Evolutionary conservation across 2,329 filamentous ascomycete species (phyloP).

Genomic region (Sclerotinia sclerotiorum): DNA sequence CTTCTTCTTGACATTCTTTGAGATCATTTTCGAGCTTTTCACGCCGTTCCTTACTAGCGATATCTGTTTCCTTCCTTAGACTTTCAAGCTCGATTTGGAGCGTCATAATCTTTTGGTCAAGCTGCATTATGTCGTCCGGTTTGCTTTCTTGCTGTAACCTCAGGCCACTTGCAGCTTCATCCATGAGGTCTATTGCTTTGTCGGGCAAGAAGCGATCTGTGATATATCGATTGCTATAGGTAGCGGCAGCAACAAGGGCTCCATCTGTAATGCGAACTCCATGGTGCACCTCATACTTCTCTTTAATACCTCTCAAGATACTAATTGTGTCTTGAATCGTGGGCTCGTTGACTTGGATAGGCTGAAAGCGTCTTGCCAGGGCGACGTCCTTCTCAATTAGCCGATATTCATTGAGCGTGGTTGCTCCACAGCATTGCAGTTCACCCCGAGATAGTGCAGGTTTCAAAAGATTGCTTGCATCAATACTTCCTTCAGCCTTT

Average conservation of each 20-base stretch:
- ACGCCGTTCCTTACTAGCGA: constrained; percentile 81
- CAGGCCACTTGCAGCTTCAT: constrained; percentile 88
- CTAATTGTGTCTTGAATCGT: constrained; percentile 90
- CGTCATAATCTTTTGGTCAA: constrained; percentile 95
- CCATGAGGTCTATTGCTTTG: constrained; percentile 95
- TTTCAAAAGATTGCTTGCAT: constrained; percentile 92
- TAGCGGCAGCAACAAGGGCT: constrained; percentile 86
- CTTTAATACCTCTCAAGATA: constrained; percentile 93
- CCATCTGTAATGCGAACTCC: constrained; percentile 93
- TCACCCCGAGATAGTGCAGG: constrained; percentile 91
- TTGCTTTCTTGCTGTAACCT: constrained; percentile 95
- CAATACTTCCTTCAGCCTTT: constrained; percentile 93
- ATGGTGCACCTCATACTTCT: constrained; percentile 96
- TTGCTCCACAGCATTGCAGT: constrained; percentile 83
- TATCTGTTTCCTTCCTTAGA: constrained; percentile 87
- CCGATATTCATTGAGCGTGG: constrained; percentile 88
- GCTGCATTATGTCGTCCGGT: constrained; percentile 86
- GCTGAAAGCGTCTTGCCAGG: constrained; percentile 87
- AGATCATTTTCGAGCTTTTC: constrained; percentile 81
- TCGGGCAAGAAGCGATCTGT: constrained; percentile 94
- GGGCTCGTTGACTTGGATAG: constrained; percentile 90
- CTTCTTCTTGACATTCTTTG: constrained; percentile 74
- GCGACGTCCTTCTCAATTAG: constrained; percentile 95
- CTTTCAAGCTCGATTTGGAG: constrained; percentile 97
- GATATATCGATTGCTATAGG: constrained; percentile 92